A percentile compares a stretch with the other conserved stretches of the same genome.
These are phyloP conservation scores for Neurospora sp. DNA, from an alignment of 2,329 filamentous ascomycete genomes.

Conservation along the genomic window DNA sequence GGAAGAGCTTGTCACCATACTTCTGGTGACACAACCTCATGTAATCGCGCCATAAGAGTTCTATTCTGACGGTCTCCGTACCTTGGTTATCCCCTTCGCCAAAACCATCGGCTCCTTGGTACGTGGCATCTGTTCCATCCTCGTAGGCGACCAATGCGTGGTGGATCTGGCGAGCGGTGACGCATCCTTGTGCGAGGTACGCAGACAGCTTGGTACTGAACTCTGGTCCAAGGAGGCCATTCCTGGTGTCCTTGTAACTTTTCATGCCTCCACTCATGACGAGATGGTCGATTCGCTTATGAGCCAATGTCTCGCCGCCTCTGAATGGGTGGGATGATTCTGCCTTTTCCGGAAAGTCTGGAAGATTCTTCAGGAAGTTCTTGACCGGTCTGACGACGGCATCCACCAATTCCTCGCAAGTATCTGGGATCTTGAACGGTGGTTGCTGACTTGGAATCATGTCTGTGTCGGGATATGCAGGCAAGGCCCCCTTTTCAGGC, in stretches of 20 bases:
- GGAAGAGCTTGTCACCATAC: constrained; percentile 56
- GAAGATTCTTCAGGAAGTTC: constrained; percentile 39
- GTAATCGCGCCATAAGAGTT: constrained; percentile 72
- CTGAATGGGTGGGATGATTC: constrained; percentile 54
- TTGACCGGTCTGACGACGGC: constrained; percentile 50
- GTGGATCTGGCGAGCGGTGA: constrained; percentile 66
- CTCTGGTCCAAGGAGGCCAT: constrained; percentile 59
- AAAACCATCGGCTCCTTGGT: constrained; percentile 42
- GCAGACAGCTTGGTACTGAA: constrained; percentile 70
- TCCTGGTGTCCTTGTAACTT: constrained; percentile 60
- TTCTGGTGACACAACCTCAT: constrained; percentile 69
- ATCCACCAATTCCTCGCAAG: constrained; percentile 40
- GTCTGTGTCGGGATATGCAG: constrained; percentile 40
- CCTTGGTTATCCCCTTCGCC: constrained; percentile 64
- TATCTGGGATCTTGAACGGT: constrained; percentile 55
- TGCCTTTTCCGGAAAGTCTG: constrained; percentile 41
- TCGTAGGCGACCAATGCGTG: constrained; percentile 59
- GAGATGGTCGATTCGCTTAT: constrained; percentile 49
- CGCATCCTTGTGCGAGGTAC: constrained; percentile 61
- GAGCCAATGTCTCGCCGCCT: constrained; percentile 56
- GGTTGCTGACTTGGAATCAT: constrained; percentile 46
- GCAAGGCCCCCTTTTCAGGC: constrained; percentile 42
- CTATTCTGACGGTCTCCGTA: constrained; percentile 59
- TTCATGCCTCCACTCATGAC: constrained; percentile 51
- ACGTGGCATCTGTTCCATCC: constrained; percentile 41